These are phyloP conservation scores for Tylopilus felleus DNA, from an alignment of 768 basidiomycete genomes.

Conservation along the genomic window DNA sequence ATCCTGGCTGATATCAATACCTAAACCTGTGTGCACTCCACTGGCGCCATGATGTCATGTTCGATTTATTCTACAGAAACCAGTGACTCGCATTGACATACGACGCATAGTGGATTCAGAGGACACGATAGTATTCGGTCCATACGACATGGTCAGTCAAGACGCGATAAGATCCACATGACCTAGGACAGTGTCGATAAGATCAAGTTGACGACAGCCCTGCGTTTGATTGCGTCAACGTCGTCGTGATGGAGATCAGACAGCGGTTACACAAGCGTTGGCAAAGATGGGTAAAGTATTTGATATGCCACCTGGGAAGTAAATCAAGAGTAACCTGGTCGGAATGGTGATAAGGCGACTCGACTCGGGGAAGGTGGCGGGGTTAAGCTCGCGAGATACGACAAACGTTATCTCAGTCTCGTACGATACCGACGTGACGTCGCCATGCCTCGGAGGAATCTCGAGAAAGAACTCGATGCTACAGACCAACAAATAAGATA, in stretches of 20 bases:
- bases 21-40: too few species aligned
- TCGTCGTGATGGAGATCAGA: not conserved
- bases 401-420: not conserved
- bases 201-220: not conserved
- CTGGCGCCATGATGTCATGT: not conserved
- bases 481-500: not conserved
- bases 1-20: not conserved
- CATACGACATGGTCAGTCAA: not conserved
- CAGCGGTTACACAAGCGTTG: not conserved
- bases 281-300: not conserved
- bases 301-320: too few species aligned
- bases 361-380: slow-evolving; percentile 7
- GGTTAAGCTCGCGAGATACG: slow-evolving; percentile 8
- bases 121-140: not conserved
- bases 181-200: not conserved
- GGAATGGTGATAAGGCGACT: not conserved
- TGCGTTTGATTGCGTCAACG: not conserved
- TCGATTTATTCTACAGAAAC: not conserved
- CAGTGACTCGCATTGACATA: not conserved
- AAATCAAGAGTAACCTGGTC: not conserved
- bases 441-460: not conserved
- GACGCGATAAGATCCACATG: too few species aligned
- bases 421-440: slow-evolving; percentile 8
- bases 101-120: not conserved
- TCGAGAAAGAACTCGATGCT: not conserved